These are phyloP conservation scores for Xylaria curta DNA, from an alignment of 495 filamentous ascomycete genomes.

Conservation along the genomic window DNA sequence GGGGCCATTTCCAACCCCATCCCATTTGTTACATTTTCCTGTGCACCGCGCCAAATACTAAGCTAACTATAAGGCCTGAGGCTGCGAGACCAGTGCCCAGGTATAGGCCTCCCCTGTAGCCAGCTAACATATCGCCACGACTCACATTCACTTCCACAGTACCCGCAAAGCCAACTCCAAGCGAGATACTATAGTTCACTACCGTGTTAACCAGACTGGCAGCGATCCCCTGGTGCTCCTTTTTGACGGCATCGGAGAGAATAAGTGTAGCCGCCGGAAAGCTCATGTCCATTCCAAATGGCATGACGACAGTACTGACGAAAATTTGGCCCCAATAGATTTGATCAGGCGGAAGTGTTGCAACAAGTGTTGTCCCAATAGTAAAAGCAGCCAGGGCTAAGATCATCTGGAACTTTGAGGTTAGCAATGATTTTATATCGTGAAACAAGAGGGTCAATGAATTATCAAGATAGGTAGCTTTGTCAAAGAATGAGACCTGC, in stretches of 20 bases:
- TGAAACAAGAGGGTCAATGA: not conserved
- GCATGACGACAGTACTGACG: constrained; percentile 52
- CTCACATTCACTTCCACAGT: constrained; percentile 51
- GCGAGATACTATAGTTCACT: constrained; percentile 53
- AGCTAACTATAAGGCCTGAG: constrained; percentile 33
- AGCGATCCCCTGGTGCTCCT: constrained; percentile 52
- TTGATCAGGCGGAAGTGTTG: constrained; percentile 56
- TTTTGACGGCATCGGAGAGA: constrained; percentile 47
- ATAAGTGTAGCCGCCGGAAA: constrained; percentile 50
- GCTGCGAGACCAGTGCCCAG: constrained; percentile 43
- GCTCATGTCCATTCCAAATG: constrained; percentile 62
- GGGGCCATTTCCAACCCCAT: too few relatives aligned
- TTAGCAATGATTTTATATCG: not conserved
- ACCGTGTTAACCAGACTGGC: constrained; percentile 51
- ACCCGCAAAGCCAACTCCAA: constrained; percentile 56
- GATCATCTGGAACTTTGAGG: constrained; percentile 53
- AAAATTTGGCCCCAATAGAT: constrained; percentile 54
- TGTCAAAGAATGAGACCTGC: not conserved
- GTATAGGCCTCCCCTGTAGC: constrained; percentile 47
- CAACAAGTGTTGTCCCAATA: constrained; percentile 51
- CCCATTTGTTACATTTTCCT: not conserved
- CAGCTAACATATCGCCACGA: constrained; percentile 41
- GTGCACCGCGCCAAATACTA: not conserved
- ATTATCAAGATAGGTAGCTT: not conserved
- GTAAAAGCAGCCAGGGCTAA: constrained; percentile 57